Evolutionary conservation across 768 basidiomycete genomes (phyloP).

Genomic region (Collybia sordida): DNA sequence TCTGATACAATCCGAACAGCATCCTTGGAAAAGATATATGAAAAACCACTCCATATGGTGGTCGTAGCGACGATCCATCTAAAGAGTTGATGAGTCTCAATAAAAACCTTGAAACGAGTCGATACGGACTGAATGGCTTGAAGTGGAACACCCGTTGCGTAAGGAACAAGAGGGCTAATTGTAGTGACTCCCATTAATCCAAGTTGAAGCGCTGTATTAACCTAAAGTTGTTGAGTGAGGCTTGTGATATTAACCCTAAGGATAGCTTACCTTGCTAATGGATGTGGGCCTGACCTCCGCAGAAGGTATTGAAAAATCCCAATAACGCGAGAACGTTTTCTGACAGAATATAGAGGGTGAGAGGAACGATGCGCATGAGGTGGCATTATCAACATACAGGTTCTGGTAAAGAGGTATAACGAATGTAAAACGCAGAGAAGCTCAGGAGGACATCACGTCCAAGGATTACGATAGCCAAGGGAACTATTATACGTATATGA

Average conservation of each 20-base stretch:
- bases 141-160: slow-evolving; percentile 54
- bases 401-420: slow-evolving; percentile 83
- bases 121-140: slow-evolving; percentile 71
- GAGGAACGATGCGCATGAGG: slow-evolving; percentile 1
- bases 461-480: slow-evolving; percentile 81
- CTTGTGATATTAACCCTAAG: neutral
- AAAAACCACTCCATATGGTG: slow-evolving; percentile 89
- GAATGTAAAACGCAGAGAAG: slow-evolving; percentile 89
- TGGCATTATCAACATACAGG: slow-evolving; percentile 57
- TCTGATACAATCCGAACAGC: slow-evolving; percentile 63
- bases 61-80: slow-evolving; percentile 89
- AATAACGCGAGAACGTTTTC: slow-evolving; percentile 93
- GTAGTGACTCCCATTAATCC: slow-evolving; percentile 89
- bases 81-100: slow-evolving; percentile 4
- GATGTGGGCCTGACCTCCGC: slow-evolving; percentile 90
- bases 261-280: slow-evolving; percentile 78
- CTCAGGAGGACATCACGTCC: slow-evolving; percentile 87
- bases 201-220: slow-evolving; percentile 92
- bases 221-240: slow-evolving; percentile 36
- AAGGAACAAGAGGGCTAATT: slow-evolving; percentile 73
- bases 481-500: slow-evolving; percentile 47
- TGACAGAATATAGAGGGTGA: slow-evolving; percentile 24
- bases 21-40: slow-evolving; percentile 75
- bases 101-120: neutral
- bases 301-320: slow-evolving; percentile 94